These are phyloP conservation scores for Metschnikowia kunwiensis DNA, from an alignment of 805 yeast species.

Conservation along the genomic window DNA sequence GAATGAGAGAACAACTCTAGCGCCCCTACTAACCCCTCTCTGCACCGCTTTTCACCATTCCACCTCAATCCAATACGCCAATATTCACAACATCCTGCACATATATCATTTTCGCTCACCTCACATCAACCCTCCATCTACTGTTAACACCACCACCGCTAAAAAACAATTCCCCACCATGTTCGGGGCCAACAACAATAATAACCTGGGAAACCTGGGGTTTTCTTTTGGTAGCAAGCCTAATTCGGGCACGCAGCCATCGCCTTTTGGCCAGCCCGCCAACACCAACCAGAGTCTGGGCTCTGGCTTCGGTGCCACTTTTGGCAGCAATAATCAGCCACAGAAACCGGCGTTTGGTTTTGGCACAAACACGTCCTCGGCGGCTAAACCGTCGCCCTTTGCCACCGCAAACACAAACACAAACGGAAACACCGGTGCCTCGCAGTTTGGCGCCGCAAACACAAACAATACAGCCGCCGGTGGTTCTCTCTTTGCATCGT, in stretches of 20 bases:
- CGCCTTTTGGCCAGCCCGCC: slow-evolving; percentile 7
- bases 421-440: neutral
- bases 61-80: neutral
- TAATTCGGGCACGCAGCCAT: slow-evolving; percentile 2
- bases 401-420: neutral
- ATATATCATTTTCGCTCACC: no score
- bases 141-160: no score
- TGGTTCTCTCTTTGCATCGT: no score
- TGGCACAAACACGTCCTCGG: neutral
- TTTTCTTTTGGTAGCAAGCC: slow-evolving; percentile 3
- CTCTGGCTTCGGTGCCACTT: neutral
- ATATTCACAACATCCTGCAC: neutral
- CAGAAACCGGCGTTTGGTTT: slow-evolving; percentile 7
- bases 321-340: slow-evolving; percentile 3
- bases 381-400: neutral
- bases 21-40: no score
- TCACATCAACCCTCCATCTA: no score
- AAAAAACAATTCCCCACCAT: slow-evolving; percentile 2
- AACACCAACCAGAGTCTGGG: neutral
- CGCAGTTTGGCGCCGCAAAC: neutral
- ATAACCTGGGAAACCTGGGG: slow-evolving; percentile 3
- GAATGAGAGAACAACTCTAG: no score
- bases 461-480: no score
- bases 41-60: no score
- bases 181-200: slow-evolving; percentile 12